Evolutionary conservation across 2,329 filamentous ascomycete species (phyloP).

Genomic region (Botrytis pseudocinerea): DNA sequence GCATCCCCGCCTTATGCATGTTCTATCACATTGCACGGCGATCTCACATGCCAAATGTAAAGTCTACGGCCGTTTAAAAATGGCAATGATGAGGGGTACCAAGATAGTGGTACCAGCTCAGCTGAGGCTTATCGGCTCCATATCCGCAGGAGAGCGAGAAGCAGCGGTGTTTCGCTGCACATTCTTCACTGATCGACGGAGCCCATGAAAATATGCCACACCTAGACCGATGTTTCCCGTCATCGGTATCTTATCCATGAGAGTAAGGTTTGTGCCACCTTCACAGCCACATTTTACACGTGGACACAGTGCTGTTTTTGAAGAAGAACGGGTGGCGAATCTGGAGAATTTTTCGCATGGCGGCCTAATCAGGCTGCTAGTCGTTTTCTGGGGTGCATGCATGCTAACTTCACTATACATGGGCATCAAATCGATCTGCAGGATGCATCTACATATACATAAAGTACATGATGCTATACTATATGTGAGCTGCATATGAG

Average conservation of each 20-base stretch:
- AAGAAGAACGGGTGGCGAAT: neutral
- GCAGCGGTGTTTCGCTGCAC: neutral
- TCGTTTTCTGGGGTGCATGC: neutral
- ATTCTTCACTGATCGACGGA: neutral
- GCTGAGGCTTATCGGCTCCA: neutral
- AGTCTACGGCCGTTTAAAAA: neutral
- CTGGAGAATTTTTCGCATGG: neutral
- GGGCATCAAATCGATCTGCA: neutral
- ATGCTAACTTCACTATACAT: neutral
- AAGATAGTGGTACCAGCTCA: neutral
- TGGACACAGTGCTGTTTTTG: neutral
- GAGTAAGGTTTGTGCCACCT: neutral
- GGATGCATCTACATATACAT: neutral
- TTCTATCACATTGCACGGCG: neutral
- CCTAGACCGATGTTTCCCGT: neutral
- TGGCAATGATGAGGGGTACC: neutral
- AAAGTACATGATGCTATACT: neutral
- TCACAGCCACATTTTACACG: neutral
- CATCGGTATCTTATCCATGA: neutral
- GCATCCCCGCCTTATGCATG: neutral
- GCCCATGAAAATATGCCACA: neutral
- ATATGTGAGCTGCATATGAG: neutral
- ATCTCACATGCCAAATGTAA: conserved; percentile 3
- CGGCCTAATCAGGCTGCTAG: neutral
- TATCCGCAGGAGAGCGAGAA: neutral